Percentiles rank a stretch among this genome's conserved stretches.
Evolutionary conservation across 1,284 basidiomycete genomes (phyloP).

Genomic region (Sphaerobolus stellatus): DNA sequence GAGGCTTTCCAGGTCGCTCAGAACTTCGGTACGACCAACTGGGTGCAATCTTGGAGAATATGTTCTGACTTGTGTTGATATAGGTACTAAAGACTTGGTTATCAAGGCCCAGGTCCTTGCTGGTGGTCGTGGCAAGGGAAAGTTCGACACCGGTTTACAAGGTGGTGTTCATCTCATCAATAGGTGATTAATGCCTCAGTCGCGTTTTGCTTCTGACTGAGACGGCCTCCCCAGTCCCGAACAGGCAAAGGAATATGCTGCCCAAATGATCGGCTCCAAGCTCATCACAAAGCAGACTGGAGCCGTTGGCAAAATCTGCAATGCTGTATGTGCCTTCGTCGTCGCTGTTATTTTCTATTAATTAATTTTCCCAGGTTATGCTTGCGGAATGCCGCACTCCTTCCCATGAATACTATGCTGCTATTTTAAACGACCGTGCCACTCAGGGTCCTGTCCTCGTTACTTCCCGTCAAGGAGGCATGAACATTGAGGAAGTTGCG

Average conservation of each 20-base stretch:
- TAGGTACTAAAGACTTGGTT: conserved; percentile 74
- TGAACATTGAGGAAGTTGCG: conserved; percentile 99
- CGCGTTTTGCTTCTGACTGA: conserved; percentile 5
- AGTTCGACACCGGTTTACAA: conserved; percentile 94
- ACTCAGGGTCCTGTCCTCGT: conserved; percentile 91
- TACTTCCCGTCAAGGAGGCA: conserved; percentile 90
- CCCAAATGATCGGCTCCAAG: conserved; percentile 93
- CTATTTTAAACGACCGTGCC: conserved; percentile 93
- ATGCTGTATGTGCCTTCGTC: conserved; percentile 63
- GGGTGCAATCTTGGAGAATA: neutral
- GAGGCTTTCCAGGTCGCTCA: conserved; percentile 91
- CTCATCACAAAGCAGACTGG: conserved; percentile 99
- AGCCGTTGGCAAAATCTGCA: conserved; percentile 88
- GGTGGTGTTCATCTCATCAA: conserved; percentile 97
- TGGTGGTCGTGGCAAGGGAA: conserved; percentile 97
- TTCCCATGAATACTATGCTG: conserved; percentile 97
- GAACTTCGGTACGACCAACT: conserved; percentile 67
- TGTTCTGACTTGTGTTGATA: conserved; percentile 2
- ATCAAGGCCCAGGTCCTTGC: conserved; percentile 99
- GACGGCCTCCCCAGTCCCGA: conserved; percentile 59
- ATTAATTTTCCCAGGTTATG: conserved; percentile 71
- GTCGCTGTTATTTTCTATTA: conserved; percentile 10
- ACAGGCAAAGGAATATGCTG: conserved; percentile 85
- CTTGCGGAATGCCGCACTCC: conserved; percentile 94
- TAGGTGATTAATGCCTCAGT: conserved; percentile 50